Evolutionary conservation across 2,329 filamentous ascomycete genomes (phyloP).

Genomic region (Pseudofabraea citricarpa): DNA sequence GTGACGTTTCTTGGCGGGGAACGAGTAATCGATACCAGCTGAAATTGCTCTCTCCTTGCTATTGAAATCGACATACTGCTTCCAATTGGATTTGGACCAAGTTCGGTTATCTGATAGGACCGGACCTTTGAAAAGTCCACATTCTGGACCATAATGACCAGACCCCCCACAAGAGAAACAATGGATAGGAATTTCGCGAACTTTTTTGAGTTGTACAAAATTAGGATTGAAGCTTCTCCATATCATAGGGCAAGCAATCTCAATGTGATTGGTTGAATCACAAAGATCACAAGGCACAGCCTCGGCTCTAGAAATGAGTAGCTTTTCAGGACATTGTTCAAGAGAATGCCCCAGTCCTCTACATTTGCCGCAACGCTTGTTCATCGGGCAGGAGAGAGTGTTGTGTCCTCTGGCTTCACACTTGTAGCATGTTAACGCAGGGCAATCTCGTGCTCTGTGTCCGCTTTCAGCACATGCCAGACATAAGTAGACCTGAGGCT

Average conservation of each 20-base stretch:
- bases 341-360: conserved; percentile 55
- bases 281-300: conserved; percentile 58
- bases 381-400: conserved; percentile 44
- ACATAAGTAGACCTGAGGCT: conserved; percentile 33
- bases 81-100: conserved; percentile 46
- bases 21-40: conserved; percentile 22
- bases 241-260: conserved; percentile 53
- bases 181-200: conserved; percentile 43
- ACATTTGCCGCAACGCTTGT: conserved; percentile 53
- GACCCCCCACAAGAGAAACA: conserved; percentile 52
- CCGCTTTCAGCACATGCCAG: conserved; percentile 44
- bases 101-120: conserved; percentile 35
- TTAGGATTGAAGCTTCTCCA: conserved; percentile 53
- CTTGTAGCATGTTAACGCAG: conserved; percentile 40
- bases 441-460: conserved; percentile 42
- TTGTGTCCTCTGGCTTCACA: conserved; percentile 44
- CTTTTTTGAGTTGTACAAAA: conserved; percentile 37
- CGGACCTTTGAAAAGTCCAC: conserved; percentile 27
- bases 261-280: conserved; percentile 48
- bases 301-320: conserved; percentile 46
- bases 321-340: conserved; percentile 49
- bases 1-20: conserved; percentile 11
- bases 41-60: conserved; percentile 27
- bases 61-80: conserved; percentile 43
- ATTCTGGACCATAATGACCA: conserved; percentile 55